A percentile compares a stretch with the other conserved stretches of the same genome.
phyloP scores from a whole-genome alignment of 345 rosid genomes.

The Salix suchowensis region DNA sequence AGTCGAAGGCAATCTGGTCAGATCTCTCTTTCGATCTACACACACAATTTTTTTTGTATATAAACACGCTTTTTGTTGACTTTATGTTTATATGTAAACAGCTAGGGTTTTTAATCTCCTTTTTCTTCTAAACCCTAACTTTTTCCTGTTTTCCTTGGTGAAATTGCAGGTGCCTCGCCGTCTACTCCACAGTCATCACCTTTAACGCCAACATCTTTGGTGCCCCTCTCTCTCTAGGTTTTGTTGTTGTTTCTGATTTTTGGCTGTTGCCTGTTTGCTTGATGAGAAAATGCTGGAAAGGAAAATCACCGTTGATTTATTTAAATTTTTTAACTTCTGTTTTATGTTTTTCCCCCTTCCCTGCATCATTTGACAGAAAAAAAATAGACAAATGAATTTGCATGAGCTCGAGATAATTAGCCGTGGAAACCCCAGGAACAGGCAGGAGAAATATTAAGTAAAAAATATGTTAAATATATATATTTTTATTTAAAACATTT shows the following conservation, averaged over 20 bases:
- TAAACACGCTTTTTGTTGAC: not conserved
- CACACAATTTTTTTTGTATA: not conserved
- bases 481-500: not conserved
- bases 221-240: not conserved
- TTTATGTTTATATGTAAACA: not conserved
- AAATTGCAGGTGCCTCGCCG: not conserved
- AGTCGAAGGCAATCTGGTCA: not conserved
- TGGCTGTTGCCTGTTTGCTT: constrained; percentile 5
- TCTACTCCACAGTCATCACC: not conserved
- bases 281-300: constrained; percentile 2
- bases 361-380: not conserved
- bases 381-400: not conserved
- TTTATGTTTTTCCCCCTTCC: not conserved
- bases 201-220: constrained; percentile 4
- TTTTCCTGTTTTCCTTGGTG: not conserved
- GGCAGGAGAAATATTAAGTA: not conserved
- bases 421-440: not conserved
- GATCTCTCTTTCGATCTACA: not conserved
- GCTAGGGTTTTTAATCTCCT: not conserved
- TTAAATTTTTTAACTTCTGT: not conserved
- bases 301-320: not conserved
- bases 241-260: not conserved
- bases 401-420: not conserved
- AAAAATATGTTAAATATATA: not conserved
- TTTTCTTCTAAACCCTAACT: constrained; percentile 1